These are phyloP conservation scores for Penicillium sp. DNA, from an alignment of 2,329 filamentous ascomycete genomes.

Conservation along the genomic window DNA sequence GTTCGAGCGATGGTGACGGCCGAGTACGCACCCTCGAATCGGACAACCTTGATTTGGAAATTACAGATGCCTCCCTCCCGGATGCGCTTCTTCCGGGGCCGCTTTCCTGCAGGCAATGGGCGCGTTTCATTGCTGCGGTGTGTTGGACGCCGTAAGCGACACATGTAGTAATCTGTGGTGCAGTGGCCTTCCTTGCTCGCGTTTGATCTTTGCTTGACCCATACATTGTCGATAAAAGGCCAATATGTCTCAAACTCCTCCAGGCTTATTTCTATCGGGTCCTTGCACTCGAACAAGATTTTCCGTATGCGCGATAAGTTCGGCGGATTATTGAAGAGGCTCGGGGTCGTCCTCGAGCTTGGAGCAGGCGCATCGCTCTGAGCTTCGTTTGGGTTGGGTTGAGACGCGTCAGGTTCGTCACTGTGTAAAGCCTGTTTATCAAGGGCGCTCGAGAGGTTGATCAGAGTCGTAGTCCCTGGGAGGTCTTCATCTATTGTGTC, in stretches of 20 bases:
- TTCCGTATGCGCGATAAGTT: slow-evolving; percentile 46
- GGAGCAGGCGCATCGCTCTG: neutral
- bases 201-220: slow-evolving; percentile 50
- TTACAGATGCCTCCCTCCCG: slow-evolving; percentile 50
- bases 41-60: slow-evolving; percentile 51
- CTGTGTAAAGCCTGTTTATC: slow-evolving; percentile 19
- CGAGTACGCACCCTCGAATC: slow-evolving; percentile 45
- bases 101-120: slow-evolving; percentile 49
- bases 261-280: slow-evolving; percentile 49
- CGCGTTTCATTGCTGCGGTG: slow-evolving; percentile 43
- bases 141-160: slow-evolving; percentile 45
- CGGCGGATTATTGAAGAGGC: slow-evolving; percentile 45
- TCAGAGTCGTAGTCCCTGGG: slow-evolving; percentile 10
- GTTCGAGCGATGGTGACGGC: slow-evolving; percentile 47
- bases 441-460: slow-evolving; percentile 24
- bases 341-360: slow-evolving; percentile 20
- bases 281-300: slow-evolving; percentile 48
- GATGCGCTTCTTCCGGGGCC: slow-evolving; percentile 46
- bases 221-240: slow-evolving; percentile 54
- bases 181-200: slow-evolving; percentile 45
- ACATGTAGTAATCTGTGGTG: slow-evolving; percentile 52
- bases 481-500: slow-evolving; percentile 12
- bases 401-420: slow-evolving; percentile 2
- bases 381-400: neutral
- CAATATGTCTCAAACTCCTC: slow-evolving; percentile 51